These are phyloP conservation scores for Phytophthora melonis DNA, from an alignment of 352 stramenopile species.

Conservation along the genomic window DNA sequence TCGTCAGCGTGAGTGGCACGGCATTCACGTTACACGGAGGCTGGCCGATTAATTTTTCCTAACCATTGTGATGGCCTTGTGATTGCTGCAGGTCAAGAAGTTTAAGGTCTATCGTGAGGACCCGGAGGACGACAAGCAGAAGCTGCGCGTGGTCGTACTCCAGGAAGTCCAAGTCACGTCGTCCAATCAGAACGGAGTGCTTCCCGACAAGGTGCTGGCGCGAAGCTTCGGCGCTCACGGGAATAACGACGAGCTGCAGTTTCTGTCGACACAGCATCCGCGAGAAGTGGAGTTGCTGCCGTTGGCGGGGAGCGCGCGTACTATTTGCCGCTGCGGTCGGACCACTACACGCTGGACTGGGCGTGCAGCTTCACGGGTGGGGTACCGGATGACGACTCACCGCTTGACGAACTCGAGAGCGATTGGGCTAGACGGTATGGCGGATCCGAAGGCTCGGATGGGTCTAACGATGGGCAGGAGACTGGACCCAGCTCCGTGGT, in stretches of 20 bases:
- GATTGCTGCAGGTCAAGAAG: conserved; percentile 32
- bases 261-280: conserved; percentile 44
- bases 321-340: conserved; percentile 63
- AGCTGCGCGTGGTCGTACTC: conserved; percentile 31
- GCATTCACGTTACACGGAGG: not conserved
- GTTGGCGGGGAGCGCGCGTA: conserved; percentile 53
- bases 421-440: conserved; percentile 22
- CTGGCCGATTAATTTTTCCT: not conserved
- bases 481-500: conserved; percentile 8
- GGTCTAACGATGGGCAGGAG: not conserved
- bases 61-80: not conserved
- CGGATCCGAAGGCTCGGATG: not conserved
- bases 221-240: not conserved
- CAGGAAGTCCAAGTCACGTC: conserved; percentile 21
- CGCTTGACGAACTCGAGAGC: conserved; percentile 38
- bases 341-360: conserved; percentile 65
- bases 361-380: conserved; percentile 42
- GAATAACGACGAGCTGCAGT: conserved; percentile 37
- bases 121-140: conserved; percentile 5
- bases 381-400: conserved; percentile 37
- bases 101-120: conserved; percentile 42
- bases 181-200: not conserved
- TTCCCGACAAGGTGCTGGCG: conserved; percentile 28
- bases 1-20: conserved; percentile 43
- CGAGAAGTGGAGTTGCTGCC: conserved; percentile 61